These are phyloP conservation scores for Naematelia encephala DNA, from an alignment of 768 basidiomycete genomes.

Conservation along the genomic window DNA sequence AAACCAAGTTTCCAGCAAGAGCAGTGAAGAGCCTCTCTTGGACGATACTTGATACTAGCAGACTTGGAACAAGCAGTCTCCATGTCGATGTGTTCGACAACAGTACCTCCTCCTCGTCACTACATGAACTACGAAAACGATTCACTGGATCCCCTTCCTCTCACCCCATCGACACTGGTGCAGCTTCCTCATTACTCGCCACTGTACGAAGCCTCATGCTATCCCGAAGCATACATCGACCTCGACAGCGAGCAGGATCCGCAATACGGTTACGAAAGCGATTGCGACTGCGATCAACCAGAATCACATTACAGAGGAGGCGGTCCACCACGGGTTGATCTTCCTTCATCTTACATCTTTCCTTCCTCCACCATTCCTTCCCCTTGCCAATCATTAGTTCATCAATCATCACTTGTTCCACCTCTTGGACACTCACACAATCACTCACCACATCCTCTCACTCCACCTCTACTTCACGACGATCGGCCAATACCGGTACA, in stretches of 20 bases:
- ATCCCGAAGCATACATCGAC: background rate
- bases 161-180: background rate
- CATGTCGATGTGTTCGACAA: background rate
- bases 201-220: background rate
- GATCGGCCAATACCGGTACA: conserved; percentile 1
- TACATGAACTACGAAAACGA: background rate
- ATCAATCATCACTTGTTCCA: background rate
- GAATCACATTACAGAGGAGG: too few species aligned
- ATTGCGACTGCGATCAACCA: background rate
- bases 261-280: background rate
- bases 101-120: background rate
- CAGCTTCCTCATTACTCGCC: background rate
- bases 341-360: background rate
- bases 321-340: background rate
- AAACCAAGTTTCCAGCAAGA: too few species aligned
- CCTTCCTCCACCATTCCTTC: background rate
- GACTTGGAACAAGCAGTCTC: too few species aligned
- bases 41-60: too few species aligned
- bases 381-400: background rate
- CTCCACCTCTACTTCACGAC: background rate
- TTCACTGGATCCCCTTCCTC: background rate
- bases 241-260: background rate
- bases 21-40: too few species aligned
- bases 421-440: background rate
- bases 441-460: background rate